Evolutionary conservation across 441 rosid genomes (phyloP).

Genomic region (Populus hybrid): DNA sequence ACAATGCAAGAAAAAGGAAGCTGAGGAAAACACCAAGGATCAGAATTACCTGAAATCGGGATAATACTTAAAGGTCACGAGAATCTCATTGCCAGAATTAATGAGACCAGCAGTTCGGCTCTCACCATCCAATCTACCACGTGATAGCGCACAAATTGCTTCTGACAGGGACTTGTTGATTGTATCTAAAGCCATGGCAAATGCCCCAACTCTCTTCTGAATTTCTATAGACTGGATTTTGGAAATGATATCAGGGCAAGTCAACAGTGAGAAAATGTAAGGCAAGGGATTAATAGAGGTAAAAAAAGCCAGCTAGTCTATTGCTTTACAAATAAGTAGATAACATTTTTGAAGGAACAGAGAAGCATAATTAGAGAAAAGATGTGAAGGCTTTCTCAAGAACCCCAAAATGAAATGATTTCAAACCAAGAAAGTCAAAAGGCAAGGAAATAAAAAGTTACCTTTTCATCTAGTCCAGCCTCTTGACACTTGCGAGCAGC

Average conservation of each 20-base stretch:
- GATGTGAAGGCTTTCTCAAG: background rate
- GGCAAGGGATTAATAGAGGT: background rate
- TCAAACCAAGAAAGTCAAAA: background rate
- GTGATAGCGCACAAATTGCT: conserved; percentile 73
- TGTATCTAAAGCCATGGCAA: conserved; percentile 84
- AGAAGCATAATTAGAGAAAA: background rate
- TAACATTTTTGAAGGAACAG: background rate
- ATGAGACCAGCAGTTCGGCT: conserved; percentile 81
- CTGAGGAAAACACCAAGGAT: background rate
- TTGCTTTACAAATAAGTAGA: background rate
- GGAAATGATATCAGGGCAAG: conserved; percentile 6
- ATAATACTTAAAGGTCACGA: conserved; percentile 76
- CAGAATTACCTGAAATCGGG: conserved; percentile 70
- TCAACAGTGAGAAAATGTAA: conserved; percentile 10
- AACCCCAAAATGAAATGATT: conserved; percentile 4
- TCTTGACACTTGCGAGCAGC: conserved; percentile 86
- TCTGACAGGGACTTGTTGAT: conserved; percentile 88
- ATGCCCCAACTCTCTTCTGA: conserved; percentile 90
- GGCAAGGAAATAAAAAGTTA: conserved; percentile 29
- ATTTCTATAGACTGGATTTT: conserved; percentile 71
- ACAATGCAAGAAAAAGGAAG: background rate
- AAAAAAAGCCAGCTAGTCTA: background rate
- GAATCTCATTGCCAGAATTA: conserved; percentile 84
- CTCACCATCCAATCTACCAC: conserved; percentile 89
- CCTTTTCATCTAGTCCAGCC: conserved; percentile 86